phyloP scores from a whole-genome alignment of 208 protist genomes.

The Trypanosoma rangeli region DNA sequence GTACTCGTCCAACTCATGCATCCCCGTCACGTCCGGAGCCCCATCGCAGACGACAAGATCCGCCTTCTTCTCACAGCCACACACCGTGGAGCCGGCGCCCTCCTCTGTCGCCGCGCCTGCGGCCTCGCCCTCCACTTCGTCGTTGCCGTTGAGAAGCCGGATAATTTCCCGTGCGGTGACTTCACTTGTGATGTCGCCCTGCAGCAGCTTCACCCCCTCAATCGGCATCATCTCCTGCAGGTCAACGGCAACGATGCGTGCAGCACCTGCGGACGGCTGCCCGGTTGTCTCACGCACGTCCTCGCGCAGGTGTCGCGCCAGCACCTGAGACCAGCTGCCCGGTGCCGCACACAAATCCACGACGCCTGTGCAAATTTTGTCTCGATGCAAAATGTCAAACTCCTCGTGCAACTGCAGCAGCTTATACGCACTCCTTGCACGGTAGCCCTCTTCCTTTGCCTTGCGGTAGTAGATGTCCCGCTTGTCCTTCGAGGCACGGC shows the following conservation, averaged over 20 bases:
- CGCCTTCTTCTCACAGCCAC: conserved; percentile 51
- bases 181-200: conserved; percentile 91
- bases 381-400: conserved; percentile 93
- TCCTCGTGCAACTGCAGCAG: conserved; percentile 99
- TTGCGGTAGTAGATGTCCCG: conserved; percentile 99
- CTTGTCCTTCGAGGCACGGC: conserved; percentile 96
- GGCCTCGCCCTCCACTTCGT: conserved; percentile 4
- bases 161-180: conserved; percentile 90
- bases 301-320: conserved; percentile 53
- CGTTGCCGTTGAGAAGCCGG: conserved; percentile 81
- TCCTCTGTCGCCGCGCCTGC: background rate
- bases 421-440: conserved; percentile 99
- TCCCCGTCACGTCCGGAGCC: conserved; percentile 98
- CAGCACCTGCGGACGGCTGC: background rate
- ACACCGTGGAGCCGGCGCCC: background rate
- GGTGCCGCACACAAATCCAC: conserved; percentile 99
- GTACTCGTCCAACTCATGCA: conserved; percentile 99
- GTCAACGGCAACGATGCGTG: conserved; percentile 95
- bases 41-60: conserved; percentile 99
- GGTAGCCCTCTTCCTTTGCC: conserved; percentile 99
- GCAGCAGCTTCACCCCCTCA: conserved; percentile 90
- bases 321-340: conserved; percentile 94
- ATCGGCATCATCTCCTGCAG: conserved; percentile 99
- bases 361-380: conserved; percentile 84
- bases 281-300: background rate